Evolutionary conservation across 257 asterid genomes (phyloP).

Genomic region (Salvia splendens): DNA sequence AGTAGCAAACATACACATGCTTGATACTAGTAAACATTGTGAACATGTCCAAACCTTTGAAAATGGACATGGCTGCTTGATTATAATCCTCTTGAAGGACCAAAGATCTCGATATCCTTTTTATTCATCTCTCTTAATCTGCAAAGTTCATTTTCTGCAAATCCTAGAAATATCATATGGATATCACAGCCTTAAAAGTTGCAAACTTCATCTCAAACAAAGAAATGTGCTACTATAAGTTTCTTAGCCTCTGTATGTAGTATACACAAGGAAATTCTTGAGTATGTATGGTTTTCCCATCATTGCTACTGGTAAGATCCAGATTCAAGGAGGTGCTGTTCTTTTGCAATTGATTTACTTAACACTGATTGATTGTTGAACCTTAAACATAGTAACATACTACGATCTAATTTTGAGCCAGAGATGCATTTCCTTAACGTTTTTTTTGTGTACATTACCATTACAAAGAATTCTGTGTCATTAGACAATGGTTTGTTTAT

Average conservation of each 20-base stretch:
- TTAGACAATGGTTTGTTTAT: not conserved
- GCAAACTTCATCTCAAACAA: not conserved
- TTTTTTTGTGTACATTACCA: not conserved
- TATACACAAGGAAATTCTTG: not conserved
- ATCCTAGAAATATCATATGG: not conserved
- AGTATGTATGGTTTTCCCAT: not conserved
- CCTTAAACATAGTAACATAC: not conserved
- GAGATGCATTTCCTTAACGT: not conserved
- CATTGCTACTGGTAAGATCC: no score
- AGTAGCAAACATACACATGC: no score
- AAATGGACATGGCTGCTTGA: constrained; percentile 2
- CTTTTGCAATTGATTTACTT: not conserved
- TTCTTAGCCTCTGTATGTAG: not conserved
- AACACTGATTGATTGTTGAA: not conserved
- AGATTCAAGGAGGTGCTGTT: not conserved
- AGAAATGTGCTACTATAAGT: not conserved
- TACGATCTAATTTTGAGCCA: not conserved
- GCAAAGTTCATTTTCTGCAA: not conserved
- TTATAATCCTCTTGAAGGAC: not conserved
- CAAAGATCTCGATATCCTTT: not conserved
- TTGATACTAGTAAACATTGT: not conserved
- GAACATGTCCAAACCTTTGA: not conserved
- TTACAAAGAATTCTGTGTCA: not conserved
- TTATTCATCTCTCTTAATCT: not conserved
- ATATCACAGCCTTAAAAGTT: not conserved